Base-by-base conservation (phyloP, 192 early-diverging fungal genomes). In the Podila minutissima region DNA sequence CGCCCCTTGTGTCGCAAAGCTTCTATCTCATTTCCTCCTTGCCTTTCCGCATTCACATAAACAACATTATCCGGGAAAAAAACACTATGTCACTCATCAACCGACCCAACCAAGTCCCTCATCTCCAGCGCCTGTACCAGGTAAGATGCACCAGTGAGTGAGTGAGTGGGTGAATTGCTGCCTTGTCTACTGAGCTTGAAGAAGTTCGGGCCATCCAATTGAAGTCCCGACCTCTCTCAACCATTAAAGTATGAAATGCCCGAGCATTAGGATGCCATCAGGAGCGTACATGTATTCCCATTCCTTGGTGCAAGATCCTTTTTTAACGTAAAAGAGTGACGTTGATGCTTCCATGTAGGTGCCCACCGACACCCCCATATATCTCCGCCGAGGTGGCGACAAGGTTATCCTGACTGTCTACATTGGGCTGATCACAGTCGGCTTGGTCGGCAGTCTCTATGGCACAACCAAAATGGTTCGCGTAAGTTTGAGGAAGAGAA, bases 61-160 rank as follows among this genome's bases (percentile, higher is more conserved):
- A 1, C 31, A 6, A 9, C 59, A 32, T 60, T 31, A 32, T 60
- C 29, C 26, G 17, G 6, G 6, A 9, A 24, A 19, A 55, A 22
- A 26, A 33, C 0, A 37, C 35, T 8, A 37, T 61, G 59, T 28
- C 59, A 12, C 59, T 33, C 29, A 35, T 61, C 31, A 61, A 61
- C 12, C 59, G 59, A 31, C 31, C 31, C 59, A 61, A 61, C 59
- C 59, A 33, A 28, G 59, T 61, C 5, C 59, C 59, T 32, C 28
- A 61, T 28, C 59, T 61, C 26, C 59, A 61, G 59, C 59, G 59
- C 59, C 59, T 61, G 22, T 61, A 61, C 12, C 59, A 61, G 59
- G 59, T 61, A 33, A 61, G 26, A 61, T 22, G 53, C 53, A 55
- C 24, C 9, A 24, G 6, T 53, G n/a, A 28, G 17, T 10, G 28